Evolutionary conservation across 306 rosid genomes (phyloP), one percentile per base, ranked within the genome.

Genomic region (Quercus parvula): DNA sequence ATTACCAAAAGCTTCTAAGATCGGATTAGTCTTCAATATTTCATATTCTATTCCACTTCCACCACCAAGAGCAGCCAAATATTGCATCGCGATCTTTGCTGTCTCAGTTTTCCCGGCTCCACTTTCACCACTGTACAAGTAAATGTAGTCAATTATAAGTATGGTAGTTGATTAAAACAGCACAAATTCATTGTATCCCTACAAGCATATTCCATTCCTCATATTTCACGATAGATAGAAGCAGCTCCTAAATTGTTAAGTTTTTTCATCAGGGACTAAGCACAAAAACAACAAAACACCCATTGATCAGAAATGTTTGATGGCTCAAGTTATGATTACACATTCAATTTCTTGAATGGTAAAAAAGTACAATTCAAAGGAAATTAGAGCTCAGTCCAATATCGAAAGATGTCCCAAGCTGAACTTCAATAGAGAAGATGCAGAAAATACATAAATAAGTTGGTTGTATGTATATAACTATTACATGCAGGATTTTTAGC

Each of bases 41-140:
- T 95, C 99, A 84, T 89, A 71, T 84, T 95, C 99, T 84, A 95
- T 95, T 75, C 99, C 99, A 79, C 97, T 93, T 87, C 99, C 99
- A 84, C 99, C 99, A 70, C 97, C 97, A 77, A 95, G 96, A 79
- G 98, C 87, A 70, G 97, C 99, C 87, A 95, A 81, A 85, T 95
- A 95, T 67, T 95, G 99, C 99, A 95, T 95, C 71, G 98, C 98
- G 85, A 95, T 95, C 84, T 95, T 95, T 66, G 98, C 97, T 8
- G 99, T 95, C 91, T 93, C 99, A 17, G 99, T 95, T 85, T 95
- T 95, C 79, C 99, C 99, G 5, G 99, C 99, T 81, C 99, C 99
- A 88, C 99, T 95, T 89, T 95, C 99, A 14, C 99, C 99, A 78
- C 99, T 95, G 83, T 55, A 71, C 76, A 84, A 70, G 74, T 38